Evolutionary conservation across 2,329 filamentous ascomycete species (phyloP), one percentile per base, ranked within the genome.

Genomic region (Xylaria sp.): DNA sequence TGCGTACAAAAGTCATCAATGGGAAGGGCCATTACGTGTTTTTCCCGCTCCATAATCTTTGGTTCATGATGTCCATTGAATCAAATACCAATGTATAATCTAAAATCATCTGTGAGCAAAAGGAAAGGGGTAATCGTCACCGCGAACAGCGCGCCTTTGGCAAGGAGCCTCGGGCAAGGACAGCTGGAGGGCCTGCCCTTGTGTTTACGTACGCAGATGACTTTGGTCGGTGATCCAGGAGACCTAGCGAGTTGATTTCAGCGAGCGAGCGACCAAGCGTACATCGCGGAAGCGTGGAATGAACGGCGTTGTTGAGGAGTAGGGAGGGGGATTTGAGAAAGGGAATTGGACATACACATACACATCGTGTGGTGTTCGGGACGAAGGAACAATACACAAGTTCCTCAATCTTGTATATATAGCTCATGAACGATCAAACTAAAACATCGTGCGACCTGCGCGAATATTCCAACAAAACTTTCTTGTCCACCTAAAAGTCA

Each of bases 21-120:
- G 36, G 60, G 66, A 50, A 36, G 53, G 39, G 54, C 54, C 31
- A 62, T 60, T 50, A 50, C 60, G 20, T 66, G 56, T 44, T 69
- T 65, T 54, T 62, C 39, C 20, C 50, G 53, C 33, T 61, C 55
- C 38, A 63, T 63, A 65, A 56, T 63, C 20, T 39, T n/a, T 47
- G 44, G 59, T 61, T 65, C 57, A 65, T 65, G 47, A 61, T 45
- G 50, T 61, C 60, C 59, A 53, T 67, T 65, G 62, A 72, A 72
- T 47, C 63, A 42, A 65, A 66, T 27, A 57, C 62, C 60, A 72
- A 70, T 72, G 70, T 73, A 73, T 74, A 73, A 73, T 74, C 61
- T 64, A 65, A 63, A 67, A 62, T 67, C 38, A 50, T 61, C 44
- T 58, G 53, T 25, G 20, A 59, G 61, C 25, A 63, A 71, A 65